Base-by-base conservation (phyloP, 495 filamentous ascomycete species). In the Umbilicaria muhlenbergii region DNA sequence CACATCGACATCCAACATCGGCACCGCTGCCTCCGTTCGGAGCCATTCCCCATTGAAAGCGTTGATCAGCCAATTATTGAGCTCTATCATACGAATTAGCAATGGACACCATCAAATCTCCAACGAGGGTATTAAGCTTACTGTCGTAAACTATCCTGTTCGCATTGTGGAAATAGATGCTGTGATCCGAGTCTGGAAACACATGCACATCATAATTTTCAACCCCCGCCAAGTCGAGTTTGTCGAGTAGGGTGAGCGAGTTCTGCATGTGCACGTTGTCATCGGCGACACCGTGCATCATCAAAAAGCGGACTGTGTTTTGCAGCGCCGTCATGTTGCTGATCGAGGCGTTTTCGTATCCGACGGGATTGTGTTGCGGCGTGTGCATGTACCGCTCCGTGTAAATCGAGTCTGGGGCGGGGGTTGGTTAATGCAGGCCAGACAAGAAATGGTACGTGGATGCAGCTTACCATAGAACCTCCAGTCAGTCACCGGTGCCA, bases 221-320 rank as follows among this genome's bases (percentile, higher is more conserved):
- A 2, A 96, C 75, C 21, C 75, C 75, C 2, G 66, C 78, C 46
- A 94, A 55, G 62, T 98, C 86, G 35, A 98, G 67, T 52, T 80
- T 80, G 60, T 98, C 91, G 37, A 96, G 61, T 49, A 98, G 61
- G 3, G 77, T 81, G 40, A 95, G 68, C 1, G 86, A 80, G 56
- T 93, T 96, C 60, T 98, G 91, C 59, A 94, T 71, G 59, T 98
- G 91, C 6, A 98, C 91, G 51, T 98, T 98, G 61, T 98, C 91
- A 51, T 98, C 91, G 3, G 83, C 81, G 12, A 86, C 73, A 45
- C 91, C 91, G 54, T 98, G 91, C 83, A 95, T 94, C 45, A 98
- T 59, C 17, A 96, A 61, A 60, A 96, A 98, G 19, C 89, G 74
- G 35, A 84, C 79, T 51, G 82, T 93, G 48, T 79, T 55, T 14